Evolutionary conservation across 768 basidiomycete genomes (phyloP).

Genomic region (Rhizopogon rudus): DNA sequence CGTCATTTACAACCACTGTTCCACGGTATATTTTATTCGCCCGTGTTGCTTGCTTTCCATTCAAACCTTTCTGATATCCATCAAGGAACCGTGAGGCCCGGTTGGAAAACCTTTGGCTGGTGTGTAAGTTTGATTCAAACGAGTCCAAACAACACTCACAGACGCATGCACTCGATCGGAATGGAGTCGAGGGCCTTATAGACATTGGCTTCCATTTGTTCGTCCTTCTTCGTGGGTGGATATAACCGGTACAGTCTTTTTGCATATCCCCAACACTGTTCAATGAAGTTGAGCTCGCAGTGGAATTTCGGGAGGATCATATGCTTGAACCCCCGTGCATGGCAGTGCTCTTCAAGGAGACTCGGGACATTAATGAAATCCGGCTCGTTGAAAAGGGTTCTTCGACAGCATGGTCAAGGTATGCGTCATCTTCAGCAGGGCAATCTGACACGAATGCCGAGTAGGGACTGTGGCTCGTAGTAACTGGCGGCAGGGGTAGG

Average conservation of each 20-base stretch:
- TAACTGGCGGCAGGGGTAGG: no score
- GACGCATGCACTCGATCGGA: conserved; percentile 12
- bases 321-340: conserved; percentile 14
- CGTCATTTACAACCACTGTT: no score
- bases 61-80: conserved; percentile 12
- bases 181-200: conserved; percentile 22
- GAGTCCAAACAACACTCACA: conserved; percentile 10
- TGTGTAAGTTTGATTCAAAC: background rate
- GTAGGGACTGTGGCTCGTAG: no score
- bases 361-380: background rate
- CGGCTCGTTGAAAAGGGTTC: background rate
- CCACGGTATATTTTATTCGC: conserved; percentile 11
- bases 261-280: conserved; percentile 31
- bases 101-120: conserved; percentile 7
- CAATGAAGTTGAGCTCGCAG: conserved; percentile 34
- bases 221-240: conserved; percentile 23
- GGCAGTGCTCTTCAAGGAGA: background rate
- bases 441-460: no score
- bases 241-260: conserved; percentile 21
- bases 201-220: conserved; percentile 29
- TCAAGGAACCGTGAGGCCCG: conserved; percentile 11
- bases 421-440: no score
- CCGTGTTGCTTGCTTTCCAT: conserved; percentile 13
- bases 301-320: conserved; percentile 31
- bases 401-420: no score